Base-by-base conservation (phyloP, 257 asterid genomes). In the Nicotiana noctiflora region DNA sequence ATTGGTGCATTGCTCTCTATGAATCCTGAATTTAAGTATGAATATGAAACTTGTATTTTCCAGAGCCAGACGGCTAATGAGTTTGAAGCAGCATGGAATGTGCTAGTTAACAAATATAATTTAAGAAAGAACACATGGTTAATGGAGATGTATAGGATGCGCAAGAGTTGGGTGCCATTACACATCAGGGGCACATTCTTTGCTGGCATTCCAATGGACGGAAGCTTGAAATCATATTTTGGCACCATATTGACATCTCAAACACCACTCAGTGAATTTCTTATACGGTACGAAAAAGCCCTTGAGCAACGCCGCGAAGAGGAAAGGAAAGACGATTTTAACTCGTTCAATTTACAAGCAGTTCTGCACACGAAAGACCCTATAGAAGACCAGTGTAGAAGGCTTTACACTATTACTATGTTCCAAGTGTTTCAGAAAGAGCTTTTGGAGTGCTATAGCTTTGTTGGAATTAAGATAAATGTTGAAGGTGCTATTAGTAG, bases 291-390 rank as follows among this genome's bases (percentile, higher is more conserved):
- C 12, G 97, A 95, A 84, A 92, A 92, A 81, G 93, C 92, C 68
- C 77, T 93, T 46, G 98, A 91, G 82, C 94, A 90, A 79, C 87
- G 89, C 15, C 96, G 92, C 0, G 98, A 93, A 61, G 99, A 93
- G 86, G 98, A 95, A 81, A 89, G 90, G 68, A 92, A 86, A 85
- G 98, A 95, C 82, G 98, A 95, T 88, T 87, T 88, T 65, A 89
- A 93, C 86, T 93, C 99, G 1, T 91, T 89, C 51, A 95, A 92
- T 75, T 63, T 90, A 84, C 98, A 89, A 59, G 85, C 93, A 40
- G 94, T 88, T 82, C 70, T 93, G 79, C 98, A 93, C 88, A 92
- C 98, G 2, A 92, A 93, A 85, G 99, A 95, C 81, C 98, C 99
- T 9, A 93, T 95, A 7, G 99, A 95, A 88, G 99, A 93, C 64